phyloP scores from a whole-genome alignment of 2,329 filamentous ascomycete genomes.

The Fusarium chaquense region DNA sequence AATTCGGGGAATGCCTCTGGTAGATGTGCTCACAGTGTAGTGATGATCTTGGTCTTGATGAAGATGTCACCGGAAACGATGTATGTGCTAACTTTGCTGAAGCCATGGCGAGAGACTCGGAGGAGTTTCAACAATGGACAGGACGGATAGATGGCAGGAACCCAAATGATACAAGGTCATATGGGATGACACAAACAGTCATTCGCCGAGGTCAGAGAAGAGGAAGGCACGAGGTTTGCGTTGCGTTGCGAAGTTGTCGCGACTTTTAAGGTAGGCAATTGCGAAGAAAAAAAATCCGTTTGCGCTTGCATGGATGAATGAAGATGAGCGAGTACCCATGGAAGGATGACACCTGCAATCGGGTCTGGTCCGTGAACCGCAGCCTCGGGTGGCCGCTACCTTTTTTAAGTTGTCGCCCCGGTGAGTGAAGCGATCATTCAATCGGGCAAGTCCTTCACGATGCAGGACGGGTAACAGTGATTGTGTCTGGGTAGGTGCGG shows the following conservation, averaged over 20 bases:
- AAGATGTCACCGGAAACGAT: conserved; percentile 17
- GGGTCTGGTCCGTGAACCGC: conserved; percentile 33
- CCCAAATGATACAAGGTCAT: neutral
- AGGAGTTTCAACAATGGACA: neutral
- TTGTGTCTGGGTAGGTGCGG: conserved; percentile 8
- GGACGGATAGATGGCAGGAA: neutral
- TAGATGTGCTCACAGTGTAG: conserved; percentile 17
- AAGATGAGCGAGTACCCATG: conserved; percentile 22
- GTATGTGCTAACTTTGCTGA: conserved; percentile 30
- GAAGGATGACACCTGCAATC: conserved; percentile 23
- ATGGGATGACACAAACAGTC: conserved; percentile 9
- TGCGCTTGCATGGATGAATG: conserved; percentile 28
- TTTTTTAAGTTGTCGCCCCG: conserved; percentile 3
- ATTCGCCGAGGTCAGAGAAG: neutral
- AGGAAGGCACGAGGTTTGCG: conserved; percentile 3
- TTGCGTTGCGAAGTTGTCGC: neutral
- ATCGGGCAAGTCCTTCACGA: neutral
- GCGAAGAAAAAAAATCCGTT: conserved; percentile 16
- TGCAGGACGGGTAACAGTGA: conserved; percentile 2
- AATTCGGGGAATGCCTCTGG: neutral
- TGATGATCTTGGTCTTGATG: conserved; percentile 12
- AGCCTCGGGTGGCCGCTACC: conserved; percentile 31
- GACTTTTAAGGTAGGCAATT: neutral
- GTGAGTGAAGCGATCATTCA: neutral
- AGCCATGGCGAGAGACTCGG: conserved; percentile 25